Conservation (phyloP, 352 stramenopile genomes). For the Aphanomyces stellatus region DNA sequence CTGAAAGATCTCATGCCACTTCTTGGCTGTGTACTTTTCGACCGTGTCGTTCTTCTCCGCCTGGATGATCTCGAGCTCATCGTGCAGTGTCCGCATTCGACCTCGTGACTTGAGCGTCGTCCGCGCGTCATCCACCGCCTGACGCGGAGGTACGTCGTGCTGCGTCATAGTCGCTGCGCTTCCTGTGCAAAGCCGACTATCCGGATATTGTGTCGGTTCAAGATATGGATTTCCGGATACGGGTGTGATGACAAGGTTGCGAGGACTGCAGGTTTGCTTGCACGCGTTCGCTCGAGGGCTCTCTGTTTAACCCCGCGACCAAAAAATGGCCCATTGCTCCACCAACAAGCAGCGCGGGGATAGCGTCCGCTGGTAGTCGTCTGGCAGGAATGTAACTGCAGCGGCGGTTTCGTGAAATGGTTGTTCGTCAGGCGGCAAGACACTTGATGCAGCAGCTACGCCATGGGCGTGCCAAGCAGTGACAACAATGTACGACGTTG, state of each 20-base stretch:
- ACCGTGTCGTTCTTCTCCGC: constrained; percentile 33
- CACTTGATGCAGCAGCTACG: too few relatives aligned
- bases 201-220: background rate
- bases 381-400: too few relatives aligned
- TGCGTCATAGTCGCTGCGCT: background rate
- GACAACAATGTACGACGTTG: too few relatives aligned
- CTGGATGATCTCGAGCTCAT: background rate
- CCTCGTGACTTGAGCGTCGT: background rate
- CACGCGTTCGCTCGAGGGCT: too few relatives aligned
- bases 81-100: background rate
- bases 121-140: background rate
- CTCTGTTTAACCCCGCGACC: too few relatives aligned
- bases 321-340: too few relatives aligned
- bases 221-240: background rate
- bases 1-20: constrained; percentile 48
- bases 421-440: too few relatives aligned
- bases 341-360: too few relatives aligned
- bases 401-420: too few relatives aligned
- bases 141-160: background rate
- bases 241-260: background rate
- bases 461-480: too few relatives aligned
- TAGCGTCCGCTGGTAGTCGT: too few relatives aligned
- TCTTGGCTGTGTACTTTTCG: constrained; percentile 50
- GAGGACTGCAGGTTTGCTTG: too few relatives aligned
- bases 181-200: background rate